Conservation (phyloP, 768 basidiomycete genomes). For the Phallus indusiatus region DNA sequence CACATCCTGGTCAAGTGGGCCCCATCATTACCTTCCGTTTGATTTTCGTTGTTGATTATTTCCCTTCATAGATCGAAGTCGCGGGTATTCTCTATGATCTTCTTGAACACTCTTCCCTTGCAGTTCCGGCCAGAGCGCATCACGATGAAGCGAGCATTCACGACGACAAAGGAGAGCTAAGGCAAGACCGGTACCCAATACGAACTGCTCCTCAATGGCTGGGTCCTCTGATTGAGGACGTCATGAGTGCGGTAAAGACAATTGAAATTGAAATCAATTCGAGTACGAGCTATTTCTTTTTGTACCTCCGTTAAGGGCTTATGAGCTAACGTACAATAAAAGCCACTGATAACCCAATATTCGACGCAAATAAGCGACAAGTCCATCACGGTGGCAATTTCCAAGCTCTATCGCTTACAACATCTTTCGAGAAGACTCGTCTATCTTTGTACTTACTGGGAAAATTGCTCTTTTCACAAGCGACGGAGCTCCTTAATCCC, state of each 20-base stretch:
- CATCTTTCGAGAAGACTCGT: constrained; percentile 85
- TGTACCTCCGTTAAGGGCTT: no score
- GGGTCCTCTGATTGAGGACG: constrained; percentile 77
- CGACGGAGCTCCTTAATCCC: constrained; percentile 68
- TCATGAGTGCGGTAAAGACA: constrained; percentile 52
- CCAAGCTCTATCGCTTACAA: constrained; percentile 80
- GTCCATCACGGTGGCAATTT: constrained; percentile 85
- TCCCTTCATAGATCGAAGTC: constrained; percentile 45
- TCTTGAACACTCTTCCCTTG: constrained; percentile 57
- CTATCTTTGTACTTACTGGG: constrained; percentile 61
- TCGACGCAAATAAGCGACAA: constrained; percentile 54
- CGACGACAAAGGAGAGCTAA: constrained; percentile 62
- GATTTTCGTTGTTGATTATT: not conserved
- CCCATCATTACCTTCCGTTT: not conserved
- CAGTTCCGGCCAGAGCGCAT: constrained; percentile 22
- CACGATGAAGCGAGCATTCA: constrained; percentile 66
- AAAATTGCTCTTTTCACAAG: constrained; percentile 57
- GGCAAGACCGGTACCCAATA: constrained; percentile 73
- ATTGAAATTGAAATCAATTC: constrained; percentile 75
- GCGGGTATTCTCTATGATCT: constrained; percentile 61
- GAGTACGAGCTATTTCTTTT: constrained; percentile 39
- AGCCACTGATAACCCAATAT: constrained; percentile 87
- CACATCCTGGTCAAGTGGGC: constrained; percentile 71
- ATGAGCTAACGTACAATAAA: no score
- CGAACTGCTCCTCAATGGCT: constrained; percentile 78